Conservation (phyloP, 2,329 filamentous ascomycete genomes). For the Pseudogymnoascus pannorum region DNA sequence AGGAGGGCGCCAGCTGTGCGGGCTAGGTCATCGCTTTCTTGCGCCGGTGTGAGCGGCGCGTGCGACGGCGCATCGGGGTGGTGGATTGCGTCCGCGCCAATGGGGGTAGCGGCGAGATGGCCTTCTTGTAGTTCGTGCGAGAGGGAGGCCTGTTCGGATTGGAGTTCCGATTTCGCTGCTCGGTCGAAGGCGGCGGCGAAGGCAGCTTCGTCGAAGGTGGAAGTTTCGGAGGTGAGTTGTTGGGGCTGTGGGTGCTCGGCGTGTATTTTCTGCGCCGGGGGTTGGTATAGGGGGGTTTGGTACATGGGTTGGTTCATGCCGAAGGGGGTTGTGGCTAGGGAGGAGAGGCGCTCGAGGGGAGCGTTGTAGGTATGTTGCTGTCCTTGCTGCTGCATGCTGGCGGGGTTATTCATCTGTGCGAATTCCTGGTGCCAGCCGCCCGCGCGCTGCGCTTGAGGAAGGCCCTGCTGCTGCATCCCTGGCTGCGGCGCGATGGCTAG, state of each 20-base stretch:
- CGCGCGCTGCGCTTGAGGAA: slow-evolving; percentile 14
- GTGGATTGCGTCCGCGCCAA: slow-evolving; percentile 30
- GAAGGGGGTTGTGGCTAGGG: not conserved
- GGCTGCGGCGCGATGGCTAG: slow-evolving; percentile 35
- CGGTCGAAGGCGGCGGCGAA: slow-evolving; percentile 46
- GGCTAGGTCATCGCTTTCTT: slow-evolving; percentile 53
- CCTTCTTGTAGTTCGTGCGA: slow-evolving; percentile 12
- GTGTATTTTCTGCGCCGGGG: slow-evolving; percentile 11
- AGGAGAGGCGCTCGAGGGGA: not conserved
- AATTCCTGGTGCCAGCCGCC: slow-evolving; percentile 55
- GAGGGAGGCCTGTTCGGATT: slow-evolving; percentile 11
- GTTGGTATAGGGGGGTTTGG: slow-evolving; percentile 5
- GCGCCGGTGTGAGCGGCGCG: slow-evolving; percentile 39
- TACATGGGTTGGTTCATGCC: slow-evolving; percentile 6
- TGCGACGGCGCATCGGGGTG: slow-evolving; percentile 19
- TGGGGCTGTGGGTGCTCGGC: slow-evolving; percentile 20
- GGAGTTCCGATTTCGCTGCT: slow-evolving; percentile 22
- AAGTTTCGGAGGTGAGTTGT: slow-evolving; percentile 29
- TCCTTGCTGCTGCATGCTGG: not conserved
- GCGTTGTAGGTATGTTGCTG: slow-evolving; percentile 10
- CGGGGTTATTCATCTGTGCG: slow-evolving; percentile 21
- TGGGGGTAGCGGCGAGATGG: slow-evolving; percentile 17
- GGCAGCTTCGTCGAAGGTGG: slow-evolving; percentile 45
- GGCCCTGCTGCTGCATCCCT: slow-evolving; percentile 24
- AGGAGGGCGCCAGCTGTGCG: slow-evolving; percentile 65